A percentile compares a stretch with the other conserved stretches of the same genome.
phyloP scores from a whole-genome alignment of 495 filamentous ascomycete genomes.

The Penicillium fimorum region DNA sequence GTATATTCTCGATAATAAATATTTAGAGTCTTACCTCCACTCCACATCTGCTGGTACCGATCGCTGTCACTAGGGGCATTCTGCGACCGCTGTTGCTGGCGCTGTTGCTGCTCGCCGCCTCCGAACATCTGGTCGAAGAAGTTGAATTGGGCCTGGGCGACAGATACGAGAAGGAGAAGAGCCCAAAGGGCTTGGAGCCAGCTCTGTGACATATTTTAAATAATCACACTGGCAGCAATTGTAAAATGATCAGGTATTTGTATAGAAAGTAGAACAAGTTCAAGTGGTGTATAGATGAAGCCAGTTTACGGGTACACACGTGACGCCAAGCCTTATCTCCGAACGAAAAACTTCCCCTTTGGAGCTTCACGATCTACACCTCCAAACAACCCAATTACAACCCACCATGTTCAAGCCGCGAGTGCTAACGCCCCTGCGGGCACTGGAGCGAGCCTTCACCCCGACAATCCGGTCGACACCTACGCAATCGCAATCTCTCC shows the following conservation, averaged over 20 bases:
- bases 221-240: neutral
- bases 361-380: conserved; percentile 23
- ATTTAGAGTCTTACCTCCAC: conserved; percentile 45
- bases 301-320: conserved; percentile 29
- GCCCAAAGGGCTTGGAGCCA: conserved; percentile 34
- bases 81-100: conserved; percentile 63
- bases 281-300: conserved; percentile 24
- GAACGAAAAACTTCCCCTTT: conserved; percentile 40
- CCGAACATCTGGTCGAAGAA: conserved; percentile 88
- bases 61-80: conserved; percentile 75
- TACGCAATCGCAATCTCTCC: conserved; percentile 30
- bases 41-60: conserved; percentile 73
- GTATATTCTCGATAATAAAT: neutral
- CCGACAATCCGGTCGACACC: conserved; percentile 30
- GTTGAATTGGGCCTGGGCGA: conserved; percentile 70
- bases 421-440: conserved; percentile 41
- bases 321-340: conserved; percentile 34
- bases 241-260: neutral
- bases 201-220: conserved; percentile 29
- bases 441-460: conserved; percentile 38
- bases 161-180: conserved; percentile 49
- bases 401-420: conserved; percentile 43
- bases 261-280: neutral
- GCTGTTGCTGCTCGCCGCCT: conserved; percentile 55
- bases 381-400: conserved; percentile 19